A percentile compares a stretch with the other conserved stretches of the same genome.
phyloP scores from a whole-genome alignment of 192 early-diverging fungal species.

The Oehlia diaphana region DNA sequence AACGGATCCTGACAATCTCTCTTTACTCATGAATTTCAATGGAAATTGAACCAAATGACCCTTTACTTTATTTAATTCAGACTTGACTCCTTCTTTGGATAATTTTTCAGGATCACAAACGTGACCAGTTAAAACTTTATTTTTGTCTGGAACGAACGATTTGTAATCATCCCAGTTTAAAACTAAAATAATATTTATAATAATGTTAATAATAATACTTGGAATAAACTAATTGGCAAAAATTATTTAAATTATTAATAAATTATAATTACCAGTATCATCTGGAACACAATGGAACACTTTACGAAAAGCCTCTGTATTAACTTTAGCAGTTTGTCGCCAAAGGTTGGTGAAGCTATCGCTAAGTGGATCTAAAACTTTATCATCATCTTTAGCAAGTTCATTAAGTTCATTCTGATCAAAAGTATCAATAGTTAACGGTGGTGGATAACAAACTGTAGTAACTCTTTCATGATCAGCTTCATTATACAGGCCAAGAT shows the following conservation, averaged over 20 bases:
- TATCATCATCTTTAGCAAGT: constrained; percentile 36
- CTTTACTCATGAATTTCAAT: constrained; percentile 37
- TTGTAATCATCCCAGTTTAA: constrained; percentile 57
- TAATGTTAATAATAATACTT: not conserved
- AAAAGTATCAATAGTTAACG: constrained; percentile 19
- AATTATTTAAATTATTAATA: not conserved
- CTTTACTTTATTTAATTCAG: constrained; percentile 40
- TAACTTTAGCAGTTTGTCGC: constrained; percentile 61
- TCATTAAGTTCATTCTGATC: constrained; percentile 30
- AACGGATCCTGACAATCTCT: constrained; percentile 30
- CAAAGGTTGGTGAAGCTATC: constrained; percentile 61
- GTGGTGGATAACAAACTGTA: constrained; percentile 30
- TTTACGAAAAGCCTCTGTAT: constrained; percentile 72
- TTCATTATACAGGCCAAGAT: constrained; percentile 67
- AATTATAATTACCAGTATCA: constrained; percentile 46
- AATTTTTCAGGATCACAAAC: not conserved
- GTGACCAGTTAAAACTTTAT: constrained; percentile 45
- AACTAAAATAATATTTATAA: constrained; percentile 10
- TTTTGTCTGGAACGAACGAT: constrained; percentile 48
- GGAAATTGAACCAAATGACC: constrained; percentile 45
- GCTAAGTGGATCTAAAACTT: constrained; percentile 68
- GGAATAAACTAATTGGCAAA: not conserved
- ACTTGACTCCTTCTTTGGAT: constrained; percentile 36
- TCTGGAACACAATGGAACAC: constrained; percentile 89
- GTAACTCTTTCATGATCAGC: constrained; percentile 39